Evolutionary conservation across 2,329 filamentous ascomycete genomes (phyloP), one percentile per base, ranked within the genome.

Genomic region (Alternaria rosae): DNA sequence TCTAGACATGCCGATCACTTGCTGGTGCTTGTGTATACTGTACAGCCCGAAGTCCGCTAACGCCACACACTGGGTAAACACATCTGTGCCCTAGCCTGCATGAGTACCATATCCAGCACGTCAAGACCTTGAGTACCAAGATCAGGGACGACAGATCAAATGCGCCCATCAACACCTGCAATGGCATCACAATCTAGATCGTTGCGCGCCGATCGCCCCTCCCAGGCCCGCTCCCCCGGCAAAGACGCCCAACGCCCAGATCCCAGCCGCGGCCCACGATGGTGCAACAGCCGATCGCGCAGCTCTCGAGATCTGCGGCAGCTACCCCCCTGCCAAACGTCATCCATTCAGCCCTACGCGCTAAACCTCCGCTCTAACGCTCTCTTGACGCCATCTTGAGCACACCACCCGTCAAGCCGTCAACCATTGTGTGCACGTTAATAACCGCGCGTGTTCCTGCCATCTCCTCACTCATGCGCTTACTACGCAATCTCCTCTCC

Each of bases 271-370:
- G 57, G 51, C 32, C 35, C 25, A 44, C 57, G 52, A 59, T 48
- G 43, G 57, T 59, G 50, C 43, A 38, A 54, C 50, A 54, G 50
- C 44, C 52, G 57, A 54, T 59, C 51, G 51, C 38, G 38, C 55
- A 52, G 26, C 25, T 47, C 26, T 55, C 21, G 43, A 17, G 57
- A 55, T 60, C 57, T 54, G 50, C 57, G 50, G 48, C 48, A 47
- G 57, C 48, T 50, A 23, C 21, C 62, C 28, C 65, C 65, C 62
- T 66, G 62, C 57, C 32, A 13, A 64, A 58, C 63, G 63, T 63
- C 65, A 65, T 60, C 35, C 50, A 54, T 55, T 61, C 65, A 63
- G 59, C 62, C 59, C 59, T 59, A 59, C 59, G 41, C 59, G 62
- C 62, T 63, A 60, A 53, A 26, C 41, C 41, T 54, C 41, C 41